Evolutionary conservation across 768 basidiomycete genomes (phyloP).

Genomic region (Amanita exitialis): DNA sequence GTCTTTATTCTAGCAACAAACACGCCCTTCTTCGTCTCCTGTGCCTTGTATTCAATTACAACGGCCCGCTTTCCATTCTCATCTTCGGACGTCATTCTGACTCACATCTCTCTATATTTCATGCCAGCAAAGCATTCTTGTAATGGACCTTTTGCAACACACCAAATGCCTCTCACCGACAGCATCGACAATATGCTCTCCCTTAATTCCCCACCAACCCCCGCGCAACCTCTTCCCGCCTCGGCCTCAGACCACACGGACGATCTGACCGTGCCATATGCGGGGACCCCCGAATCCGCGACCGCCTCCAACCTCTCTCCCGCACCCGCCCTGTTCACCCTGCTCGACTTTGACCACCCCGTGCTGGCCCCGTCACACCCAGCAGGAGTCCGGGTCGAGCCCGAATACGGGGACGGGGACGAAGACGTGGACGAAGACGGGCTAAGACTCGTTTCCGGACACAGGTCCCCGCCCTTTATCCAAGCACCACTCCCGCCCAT

Average conservation of each 20-base stretch:
- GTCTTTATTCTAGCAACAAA: not conserved
- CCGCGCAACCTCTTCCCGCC: not conserved
- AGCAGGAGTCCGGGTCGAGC: not conserved
- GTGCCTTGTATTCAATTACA: conserved; percentile 7
- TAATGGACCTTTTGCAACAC: conserved; percentile 3
- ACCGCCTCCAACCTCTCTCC: conserved; percentile 1
- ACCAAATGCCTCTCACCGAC: not conserved
- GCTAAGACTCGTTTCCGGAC: not conserved
- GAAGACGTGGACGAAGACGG: no score
- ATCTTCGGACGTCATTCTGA: not conserved
- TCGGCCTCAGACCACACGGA: not conserved
- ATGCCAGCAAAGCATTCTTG: conserved; percentile 3
- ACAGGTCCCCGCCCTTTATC: conserved; percentile 20
- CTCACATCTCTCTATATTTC: conserved; percentile 3
- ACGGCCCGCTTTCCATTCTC: not conserved
- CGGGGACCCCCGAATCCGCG: not conserved
- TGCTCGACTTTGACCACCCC: conserved; percentile 1
- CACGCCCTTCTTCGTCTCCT: not conserved
- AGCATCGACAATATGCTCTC: not conserved
- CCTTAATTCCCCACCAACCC: not conserved
- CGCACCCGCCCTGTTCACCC: conserved; percentile 1
- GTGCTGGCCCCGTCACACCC: not conserved
- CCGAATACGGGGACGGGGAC: not conserved
- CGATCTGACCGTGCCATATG: not conserved
- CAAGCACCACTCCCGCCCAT: conserved; percentile 14